A percentile compares a stretch with the other conserved stretches of the same genome.
Conservation (phyloP, 805 yeast species). For the Wickerhamiella hasegawae region DNA sequence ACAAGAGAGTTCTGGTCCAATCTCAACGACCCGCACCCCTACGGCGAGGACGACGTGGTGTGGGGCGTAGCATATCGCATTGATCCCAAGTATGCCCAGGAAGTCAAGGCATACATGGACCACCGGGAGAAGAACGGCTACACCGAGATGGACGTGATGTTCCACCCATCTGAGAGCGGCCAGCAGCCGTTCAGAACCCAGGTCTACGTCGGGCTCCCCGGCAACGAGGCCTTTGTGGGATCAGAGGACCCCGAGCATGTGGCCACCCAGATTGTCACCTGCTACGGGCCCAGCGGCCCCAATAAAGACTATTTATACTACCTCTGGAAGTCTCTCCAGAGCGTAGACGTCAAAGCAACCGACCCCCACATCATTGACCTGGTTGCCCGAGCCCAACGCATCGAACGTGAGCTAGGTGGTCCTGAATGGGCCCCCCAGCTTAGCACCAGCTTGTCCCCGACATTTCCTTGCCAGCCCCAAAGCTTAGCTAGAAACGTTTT, state of each 20-base stretch:
- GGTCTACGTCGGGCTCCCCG: slow-evolving; percentile 72
- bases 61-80: slow-evolving; percentile 81
- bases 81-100: slow-evolving; percentile 41
- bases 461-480: too few species aligned
- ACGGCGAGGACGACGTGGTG: slow-evolving; percentile 25
- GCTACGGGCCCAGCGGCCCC: slow-evolving; percentile 69
- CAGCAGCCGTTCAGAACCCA: slow-evolving; percentile 30
- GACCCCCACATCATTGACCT: slow-evolving; percentile 31
- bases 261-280: slow-evolving; percentile 39
- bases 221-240: slow-evolving; percentile 71
- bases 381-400: slow-evolving; percentile 9
- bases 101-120: slow-evolving; percentile 56
- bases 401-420: neutral
- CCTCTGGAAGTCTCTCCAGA: slow-evolving; percentile 34
- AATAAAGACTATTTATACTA: slow-evolving; percentile 54
- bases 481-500: too few species aligned
- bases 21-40: slow-evolving; percentile 25
- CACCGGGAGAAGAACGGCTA: slow-evolving; percentile 84
- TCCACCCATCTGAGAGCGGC: slow-evolving; percentile 31
- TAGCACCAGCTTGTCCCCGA: too few species aligned
- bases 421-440: too few species aligned
- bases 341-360: slow-evolving; percentile 23
- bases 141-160: slow-evolving; percentile 48
- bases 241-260: slow-evolving; percentile 50
- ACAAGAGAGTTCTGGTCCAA: slow-evolving; percentile 39